Percentiles rank a stretch among this genome's conserved stretches.
Conservation (phyloP, 1,139 yeast species). For the Nematodospora anomalae region DNA sequence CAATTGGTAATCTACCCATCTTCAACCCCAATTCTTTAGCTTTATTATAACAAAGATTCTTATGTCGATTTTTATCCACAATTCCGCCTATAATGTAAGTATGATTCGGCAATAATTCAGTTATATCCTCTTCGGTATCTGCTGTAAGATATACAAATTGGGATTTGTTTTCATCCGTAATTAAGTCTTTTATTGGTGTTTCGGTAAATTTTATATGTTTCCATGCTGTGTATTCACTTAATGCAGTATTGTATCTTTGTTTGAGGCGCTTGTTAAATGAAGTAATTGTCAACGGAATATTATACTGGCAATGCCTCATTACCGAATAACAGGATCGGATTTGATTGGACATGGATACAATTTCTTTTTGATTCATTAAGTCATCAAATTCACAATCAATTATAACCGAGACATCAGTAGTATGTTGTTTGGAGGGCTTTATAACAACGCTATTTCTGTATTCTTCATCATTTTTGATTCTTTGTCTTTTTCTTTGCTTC, state of each 20-base stretch:
- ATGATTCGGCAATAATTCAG: conserved; percentile 63
- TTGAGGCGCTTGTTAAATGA: conserved; percentile 68
- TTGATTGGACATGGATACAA: conserved; percentile 76
- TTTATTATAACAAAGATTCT: conserved; percentile 75
- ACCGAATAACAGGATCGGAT: conserved; percentile 80
- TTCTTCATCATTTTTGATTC: conserved; percentile 16
- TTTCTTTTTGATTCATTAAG: conserved; percentile 78
- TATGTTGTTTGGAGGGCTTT: conserved; percentile 41
- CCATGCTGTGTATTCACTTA: conserved; percentile 69
- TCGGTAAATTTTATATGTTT: conserved; percentile 53
- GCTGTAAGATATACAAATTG: conserved; percentile 75
- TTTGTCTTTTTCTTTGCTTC: conserved; percentile 31
- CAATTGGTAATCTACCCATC: conserved; percentile 85
- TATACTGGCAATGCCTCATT: conserved; percentile 60
- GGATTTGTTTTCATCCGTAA: conserved; percentile 32
- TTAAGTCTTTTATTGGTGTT: conserved; percentile 41
- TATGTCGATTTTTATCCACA: conserved; percentile 92
- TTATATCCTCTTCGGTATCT: conserved; percentile 69
- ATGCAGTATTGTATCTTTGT: conserved; percentile 63
- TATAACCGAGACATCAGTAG: conserved; percentile 54
- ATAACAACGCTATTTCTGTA: conserved; percentile 28
- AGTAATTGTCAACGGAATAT: conserved; percentile 61
- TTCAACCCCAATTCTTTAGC: conserved; percentile 71
- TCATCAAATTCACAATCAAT: conserved; percentile 92
- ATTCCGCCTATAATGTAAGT: conserved; percentile 93